Base-by-base conservation (phyloP, 2,329 filamentous ascomycete genomes). In the Nemania sp. region DNA sequence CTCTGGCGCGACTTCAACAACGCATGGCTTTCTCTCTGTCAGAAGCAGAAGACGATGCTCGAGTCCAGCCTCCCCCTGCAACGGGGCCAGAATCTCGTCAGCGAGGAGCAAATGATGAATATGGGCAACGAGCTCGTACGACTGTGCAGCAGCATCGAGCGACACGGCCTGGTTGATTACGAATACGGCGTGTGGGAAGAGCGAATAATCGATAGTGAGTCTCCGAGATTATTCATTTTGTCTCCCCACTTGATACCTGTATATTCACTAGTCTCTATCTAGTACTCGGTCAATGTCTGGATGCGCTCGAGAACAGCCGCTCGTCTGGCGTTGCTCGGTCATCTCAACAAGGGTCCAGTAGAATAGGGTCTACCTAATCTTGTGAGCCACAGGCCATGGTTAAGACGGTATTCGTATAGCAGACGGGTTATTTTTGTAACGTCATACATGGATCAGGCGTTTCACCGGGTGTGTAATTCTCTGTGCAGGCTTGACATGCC, bases 111-210 rank as follows among this genome's bases (percentile, higher is more conserved):
- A 21, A 81, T 98, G 50, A 87, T 90, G 69, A 88, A 87, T 67
- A 88, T 98, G 84, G 92, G 91, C 12, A 88, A 89, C 56, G 90
- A 96, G 69, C 77, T 99, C 32, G 84, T 96, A 57, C 84, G 87
- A 52, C 81, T 97, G 52, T 96, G 93, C 73, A 92, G 98, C 73
- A 85, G 85, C 52, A 85, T 98, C 64, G 94, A 98, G 75, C 88
- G 90, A 67, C 89, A 96, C 72, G 95, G 95, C n/a, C 79, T 99
- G 49, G 92, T 99, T 11, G 95, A 99, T 77, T 99, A 98, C 74
- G 90, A 98, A 71, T 96, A 97, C 79, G 95, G 95, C 9, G 91
- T 98, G 25, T 96, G 92, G 86, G 95, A 98, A 76, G 93, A 98
- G 73, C 87, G 91, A 72, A 97, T 98, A 68, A 85, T 95, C 68